Evolutionary conservation across 768 basidiomycete species (phyloP).

Genomic region (Vararia minispora): DNA sequence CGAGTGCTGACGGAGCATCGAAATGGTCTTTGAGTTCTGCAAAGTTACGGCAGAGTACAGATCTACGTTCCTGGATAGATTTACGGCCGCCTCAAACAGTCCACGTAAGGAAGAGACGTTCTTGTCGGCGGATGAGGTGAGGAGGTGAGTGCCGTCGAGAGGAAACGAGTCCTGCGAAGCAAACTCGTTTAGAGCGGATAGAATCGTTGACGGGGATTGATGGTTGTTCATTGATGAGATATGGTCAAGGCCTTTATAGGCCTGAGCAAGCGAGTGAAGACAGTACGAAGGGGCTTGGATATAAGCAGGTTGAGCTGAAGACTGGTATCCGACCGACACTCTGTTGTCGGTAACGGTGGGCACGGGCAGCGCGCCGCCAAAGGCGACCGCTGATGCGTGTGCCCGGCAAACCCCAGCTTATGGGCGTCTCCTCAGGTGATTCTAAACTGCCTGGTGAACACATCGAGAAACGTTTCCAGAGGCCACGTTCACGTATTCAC

Average conservation of each 20-base stretch:
- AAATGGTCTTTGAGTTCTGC: constrained; percentile 11
- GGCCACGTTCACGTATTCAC: too few species aligned
- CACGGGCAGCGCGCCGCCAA: too few species aligned
- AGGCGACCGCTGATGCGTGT: too few species aligned
- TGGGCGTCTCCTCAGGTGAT: too few species aligned
- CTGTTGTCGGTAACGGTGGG: neutral
- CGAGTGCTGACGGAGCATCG: constrained; percentile 10
- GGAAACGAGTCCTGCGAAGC: constrained; percentile 1
- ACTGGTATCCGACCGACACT: neutral
- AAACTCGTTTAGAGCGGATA: constrained; percentile 6
- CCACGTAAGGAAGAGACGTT: constrained; percentile 6
- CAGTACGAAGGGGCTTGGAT: neutral
- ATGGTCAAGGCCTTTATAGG: neutral
- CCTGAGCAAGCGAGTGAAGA: neutral
- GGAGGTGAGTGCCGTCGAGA: constrained; percentile 1
- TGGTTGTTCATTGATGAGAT: constrained; percentile 4
- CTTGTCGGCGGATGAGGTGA: constrained; percentile 7
- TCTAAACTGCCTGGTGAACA: too few species aligned
- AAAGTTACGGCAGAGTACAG: constrained; percentile 6
- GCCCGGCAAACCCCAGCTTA: too few species aligned
- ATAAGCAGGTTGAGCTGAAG: neutral
- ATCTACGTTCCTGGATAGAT: constrained; percentile 3
- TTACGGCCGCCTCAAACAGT: constrained; percentile 7
- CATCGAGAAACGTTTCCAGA: too few species aligned
- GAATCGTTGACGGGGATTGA: constrained; percentile 3